Conservation (phyloP, 257 asterid species). For the Coffea eugenioides region DNA sequence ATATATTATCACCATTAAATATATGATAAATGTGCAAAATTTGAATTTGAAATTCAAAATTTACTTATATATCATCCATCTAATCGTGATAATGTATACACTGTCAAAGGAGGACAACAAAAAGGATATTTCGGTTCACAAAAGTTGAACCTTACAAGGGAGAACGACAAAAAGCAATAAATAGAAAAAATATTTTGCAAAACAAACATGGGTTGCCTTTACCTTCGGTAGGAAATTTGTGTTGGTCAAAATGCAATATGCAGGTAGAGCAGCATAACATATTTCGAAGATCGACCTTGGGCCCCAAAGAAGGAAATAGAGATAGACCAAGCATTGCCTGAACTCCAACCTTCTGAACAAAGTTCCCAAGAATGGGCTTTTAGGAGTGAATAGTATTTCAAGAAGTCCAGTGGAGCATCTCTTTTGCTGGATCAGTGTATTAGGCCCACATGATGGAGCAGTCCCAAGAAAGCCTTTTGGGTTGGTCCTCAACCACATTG, state of each 20-base stretch:
- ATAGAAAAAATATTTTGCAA: no score
- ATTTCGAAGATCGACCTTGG: conserved; percentile 35
- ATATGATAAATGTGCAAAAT: no score
- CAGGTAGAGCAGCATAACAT: conserved; percentile 34
- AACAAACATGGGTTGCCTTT: not conserved
- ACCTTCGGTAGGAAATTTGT: conserved; percentile 35
- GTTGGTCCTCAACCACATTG: conserved; percentile 24
- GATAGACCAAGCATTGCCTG: conserved; percentile 33
- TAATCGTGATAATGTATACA: no score
- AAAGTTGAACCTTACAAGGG: no score
- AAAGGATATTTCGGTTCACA: no score
- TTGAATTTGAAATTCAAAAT: no score
- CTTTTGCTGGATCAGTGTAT: conserved; percentile 28
- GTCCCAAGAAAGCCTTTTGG: conserved; percentile 39
- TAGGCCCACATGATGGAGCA: conserved; percentile 34
- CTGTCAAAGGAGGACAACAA: no score
- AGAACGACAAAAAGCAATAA: no score
- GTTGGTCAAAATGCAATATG: conserved; percentile 34
- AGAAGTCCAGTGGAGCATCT: conserved; percentile 42
- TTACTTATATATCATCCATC: no score
- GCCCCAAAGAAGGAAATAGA: conserved; percentile 21
- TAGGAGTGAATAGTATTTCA: conserved; percentile 20
- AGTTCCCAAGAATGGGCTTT: conserved; percentile 22
- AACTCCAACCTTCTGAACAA: conserved; percentile 19
- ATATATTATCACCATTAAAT: no score